phyloP scores from a whole-genome alignment of 441 rosid genomes.

The Omphalea diandra region DNA sequence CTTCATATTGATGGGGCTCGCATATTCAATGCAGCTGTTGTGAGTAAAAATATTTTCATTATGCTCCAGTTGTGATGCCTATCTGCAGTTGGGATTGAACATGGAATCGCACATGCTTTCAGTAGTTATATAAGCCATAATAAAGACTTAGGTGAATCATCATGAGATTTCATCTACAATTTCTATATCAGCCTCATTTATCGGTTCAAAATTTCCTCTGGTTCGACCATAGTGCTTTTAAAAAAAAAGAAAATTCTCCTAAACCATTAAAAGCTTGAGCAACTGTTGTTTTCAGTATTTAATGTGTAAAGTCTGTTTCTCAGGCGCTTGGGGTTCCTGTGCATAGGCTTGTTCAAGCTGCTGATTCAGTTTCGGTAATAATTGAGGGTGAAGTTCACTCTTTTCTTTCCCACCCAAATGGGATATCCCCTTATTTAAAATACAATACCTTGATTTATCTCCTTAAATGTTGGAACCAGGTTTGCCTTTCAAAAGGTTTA shows the following conservation, averaged over 20 bases:
- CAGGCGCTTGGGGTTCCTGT: conserved; percentile 92
- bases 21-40: conserved; percentile 82
- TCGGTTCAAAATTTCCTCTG: neutral
- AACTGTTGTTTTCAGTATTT: conserved; percentile 8
- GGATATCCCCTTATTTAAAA: too few species aligned
- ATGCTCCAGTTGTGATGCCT: neutral
- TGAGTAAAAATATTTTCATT: conserved; percentile 37
- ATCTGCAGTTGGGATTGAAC: neutral
- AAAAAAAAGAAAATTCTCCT: neutral
- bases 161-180: too few species aligned
- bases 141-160: too few species aligned
- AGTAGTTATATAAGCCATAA: too few species aligned
- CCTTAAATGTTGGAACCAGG: conserved; percentile 38
- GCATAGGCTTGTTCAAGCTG: conserved; percentile 73
- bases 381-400: neutral
- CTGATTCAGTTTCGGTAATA: conserved; percentile 79
- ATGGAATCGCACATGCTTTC: too few species aligned
- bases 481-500: conserved; percentile 86
- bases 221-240: too few species aligned
- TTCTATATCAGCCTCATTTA: too few species aligned
- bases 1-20: conserved; percentile 98
- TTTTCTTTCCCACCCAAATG: too few species aligned
- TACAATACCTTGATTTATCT: neutral
- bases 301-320: conserved; percentile 13
- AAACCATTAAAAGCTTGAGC: neutral